These are phyloP conservation scores for Camellia granthamiana DNA, from an alignment of 148 eudicot genomes.

Conservation along the genomic window DNA sequence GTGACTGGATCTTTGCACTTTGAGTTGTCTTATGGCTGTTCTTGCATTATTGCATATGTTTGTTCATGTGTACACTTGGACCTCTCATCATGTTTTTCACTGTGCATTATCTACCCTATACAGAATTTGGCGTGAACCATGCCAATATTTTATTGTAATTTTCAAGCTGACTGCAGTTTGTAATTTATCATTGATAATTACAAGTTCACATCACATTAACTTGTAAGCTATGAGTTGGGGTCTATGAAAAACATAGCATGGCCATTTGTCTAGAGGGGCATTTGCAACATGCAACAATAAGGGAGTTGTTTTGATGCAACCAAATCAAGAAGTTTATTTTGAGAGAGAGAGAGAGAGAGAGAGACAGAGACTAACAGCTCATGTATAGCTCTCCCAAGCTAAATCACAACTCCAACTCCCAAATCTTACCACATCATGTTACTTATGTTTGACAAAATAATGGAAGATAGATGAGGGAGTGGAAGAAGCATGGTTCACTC, in stretches of 20 bases:
- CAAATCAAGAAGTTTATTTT: no score
- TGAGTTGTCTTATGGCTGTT: neutral
- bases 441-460: no score
- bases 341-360: no score
- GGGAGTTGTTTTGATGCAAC: no score
- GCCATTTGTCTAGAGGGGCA: no score
- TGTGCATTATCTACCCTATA: neutral
- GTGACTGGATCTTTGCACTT: neutral
- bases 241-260: no score
- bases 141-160: neutral
- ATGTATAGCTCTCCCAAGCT: no score
- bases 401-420: no score
- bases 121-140: neutral
- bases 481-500: neutral
- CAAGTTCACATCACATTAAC: neutral
- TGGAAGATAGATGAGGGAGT: no score
- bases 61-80: neutral
- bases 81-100: neutral
- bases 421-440: no score
- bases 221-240: neutral
- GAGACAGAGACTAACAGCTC: no score
- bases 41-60: neutral
- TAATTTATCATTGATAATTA: neutral
- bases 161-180: neutral
- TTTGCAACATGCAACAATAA: no score